phyloP scores from a whole-genome alignment of 768 basidiomycete genomes.

The Russula griseocarnosa region DNA sequence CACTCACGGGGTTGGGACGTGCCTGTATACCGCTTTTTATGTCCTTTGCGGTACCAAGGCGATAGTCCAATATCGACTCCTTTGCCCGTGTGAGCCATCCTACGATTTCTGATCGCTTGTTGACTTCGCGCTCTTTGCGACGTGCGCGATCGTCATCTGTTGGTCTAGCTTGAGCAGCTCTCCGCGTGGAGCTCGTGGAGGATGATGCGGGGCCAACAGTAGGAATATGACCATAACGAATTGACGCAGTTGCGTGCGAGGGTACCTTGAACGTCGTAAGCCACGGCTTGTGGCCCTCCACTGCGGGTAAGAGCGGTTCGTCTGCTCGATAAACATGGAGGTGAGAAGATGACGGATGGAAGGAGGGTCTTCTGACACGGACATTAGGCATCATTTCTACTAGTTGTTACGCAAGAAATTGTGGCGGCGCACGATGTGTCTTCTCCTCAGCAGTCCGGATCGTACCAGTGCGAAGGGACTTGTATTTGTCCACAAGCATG shows the following conservation, averaged over 20 bases:
- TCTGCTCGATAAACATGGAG: conserved; percentile 33
- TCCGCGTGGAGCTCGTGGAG: conserved; percentile 15
- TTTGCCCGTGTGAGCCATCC: conserved; percentile 57
- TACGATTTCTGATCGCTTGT: conserved; percentile 50
- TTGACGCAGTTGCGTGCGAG: conserved; percentile 47
- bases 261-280: conserved; percentile 63
- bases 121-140: conserved; percentile 46
- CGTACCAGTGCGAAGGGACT: conserved; percentile 62
- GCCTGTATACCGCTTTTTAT: conserved; percentile 27
- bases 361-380: conserved; percentile 10
- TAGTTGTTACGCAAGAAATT: conserved; percentile 32
- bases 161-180: conserved; percentile 21
- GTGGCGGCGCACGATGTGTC: conserved; percentile 48
- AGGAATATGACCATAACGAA: conserved; percentile 49
- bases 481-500: conserved; percentile 86
- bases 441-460: conserved; percentile 64
- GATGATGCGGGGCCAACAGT: conserved; percentile 21
- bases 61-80: conserved; percentile 75
- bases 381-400: conserved; percentile 24
- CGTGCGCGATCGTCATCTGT: conserved; percentile 40
- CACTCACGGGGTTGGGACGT: conserved; percentile 51
- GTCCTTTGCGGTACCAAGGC: conserved; percentile 50
- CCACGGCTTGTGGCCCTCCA: conserved; percentile 62
- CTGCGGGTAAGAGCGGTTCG: conserved; percentile 52
- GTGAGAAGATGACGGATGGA: background rate